These are phyloP conservation scores for Blastosporella zonata DNA, from an alignment of 1,284 basidiomycete genomes.

Conservation along the genomic window DNA sequence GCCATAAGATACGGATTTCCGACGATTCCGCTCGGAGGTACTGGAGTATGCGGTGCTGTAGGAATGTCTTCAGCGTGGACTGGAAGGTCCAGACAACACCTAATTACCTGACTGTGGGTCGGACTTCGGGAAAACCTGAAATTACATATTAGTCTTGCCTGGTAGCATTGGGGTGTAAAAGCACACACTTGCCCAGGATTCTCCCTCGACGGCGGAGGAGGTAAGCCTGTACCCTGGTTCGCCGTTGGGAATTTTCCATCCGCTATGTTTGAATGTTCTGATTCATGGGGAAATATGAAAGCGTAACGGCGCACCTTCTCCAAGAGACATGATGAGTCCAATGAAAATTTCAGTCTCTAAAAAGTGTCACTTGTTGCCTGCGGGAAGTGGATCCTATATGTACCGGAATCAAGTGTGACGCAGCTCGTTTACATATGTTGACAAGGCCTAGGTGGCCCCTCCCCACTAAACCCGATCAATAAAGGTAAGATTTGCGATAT, in stretches of 20 bases:
- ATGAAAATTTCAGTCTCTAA: background rate
- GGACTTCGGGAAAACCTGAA: slow-evolving; percentile 33
- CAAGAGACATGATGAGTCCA: slow-evolving; percentile 21
- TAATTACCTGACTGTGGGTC: slow-evolving; percentile 27
- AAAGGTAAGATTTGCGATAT: no score
- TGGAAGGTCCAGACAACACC: background rate
- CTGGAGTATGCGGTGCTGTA: slow-evolving; percentile 15
- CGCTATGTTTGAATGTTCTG: slow-evolving; percentile 16
- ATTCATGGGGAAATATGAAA: background rate
- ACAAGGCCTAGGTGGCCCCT: background rate
- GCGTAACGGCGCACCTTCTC: slow-evolving; percentile 20
- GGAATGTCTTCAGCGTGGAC: background rate
- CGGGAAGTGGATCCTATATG: background rate
- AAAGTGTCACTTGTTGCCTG: background rate
- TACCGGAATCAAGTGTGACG: slow-evolving; percentile 16
- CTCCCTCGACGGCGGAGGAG: slow-evolving; percentile 33
- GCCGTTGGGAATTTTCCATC: slow-evolving; percentile 33
- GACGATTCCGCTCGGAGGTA: slow-evolving; percentile 21
- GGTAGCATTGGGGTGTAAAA: background rate
- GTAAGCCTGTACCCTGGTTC: slow-evolving; percentile 25
- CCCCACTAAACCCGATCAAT: background rate
- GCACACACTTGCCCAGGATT: slow-evolving; percentile 34
- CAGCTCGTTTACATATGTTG: slow-evolving; percentile 18
- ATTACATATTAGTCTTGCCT: background rate
- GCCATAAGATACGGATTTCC: slow-evolving; percentile 41